Conservation (phyloP, 2,329 filamentous ascomycete species). For the Sporothrix pseudoabietina region DNA sequence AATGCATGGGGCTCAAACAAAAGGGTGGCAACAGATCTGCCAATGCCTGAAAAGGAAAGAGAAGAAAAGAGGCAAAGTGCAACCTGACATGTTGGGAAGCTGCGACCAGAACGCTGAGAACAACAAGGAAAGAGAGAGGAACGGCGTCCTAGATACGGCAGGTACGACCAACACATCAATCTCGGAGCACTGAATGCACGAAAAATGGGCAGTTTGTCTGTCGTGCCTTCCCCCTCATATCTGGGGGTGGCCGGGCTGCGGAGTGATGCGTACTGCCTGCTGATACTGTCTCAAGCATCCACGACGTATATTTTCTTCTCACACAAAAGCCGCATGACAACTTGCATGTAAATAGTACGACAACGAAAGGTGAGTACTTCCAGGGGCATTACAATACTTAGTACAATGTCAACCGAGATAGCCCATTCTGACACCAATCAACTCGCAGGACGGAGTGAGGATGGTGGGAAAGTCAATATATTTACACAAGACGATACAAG, state of each 20-base stretch:
- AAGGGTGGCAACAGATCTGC: constrained; percentile 1
- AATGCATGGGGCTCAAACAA: background rate
- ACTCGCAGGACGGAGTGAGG: background rate
- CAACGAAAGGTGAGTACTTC: background rate
- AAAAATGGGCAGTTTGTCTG: background rate
- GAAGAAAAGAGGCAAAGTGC: constrained; percentile 1
- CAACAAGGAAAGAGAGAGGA: too few species aligned
- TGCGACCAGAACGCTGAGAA: background rate
- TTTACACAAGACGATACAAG: background rate
- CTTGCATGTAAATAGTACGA: background rate
- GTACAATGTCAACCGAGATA: too few species aligned
- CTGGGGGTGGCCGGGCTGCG: background rate
- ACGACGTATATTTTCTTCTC: background rate
- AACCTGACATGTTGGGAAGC: constrained; percentile 6
- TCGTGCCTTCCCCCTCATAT: background rate
- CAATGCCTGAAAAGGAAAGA: constrained; percentile 1
- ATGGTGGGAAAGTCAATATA: background rate
- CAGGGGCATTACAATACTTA: too few species aligned
- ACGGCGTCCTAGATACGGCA: background rate
- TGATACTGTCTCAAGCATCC: background rate
- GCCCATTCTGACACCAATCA: background rate
- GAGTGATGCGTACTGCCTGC: background rate
- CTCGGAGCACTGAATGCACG: background rate
- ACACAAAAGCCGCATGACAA: background rate
- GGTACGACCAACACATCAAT: background rate